Evolutionary conservation across 106 monocot species (phyloP), one percentile per base, ranked within the genome.

Genomic region (Dioscorea zingiberensis): DNA sequence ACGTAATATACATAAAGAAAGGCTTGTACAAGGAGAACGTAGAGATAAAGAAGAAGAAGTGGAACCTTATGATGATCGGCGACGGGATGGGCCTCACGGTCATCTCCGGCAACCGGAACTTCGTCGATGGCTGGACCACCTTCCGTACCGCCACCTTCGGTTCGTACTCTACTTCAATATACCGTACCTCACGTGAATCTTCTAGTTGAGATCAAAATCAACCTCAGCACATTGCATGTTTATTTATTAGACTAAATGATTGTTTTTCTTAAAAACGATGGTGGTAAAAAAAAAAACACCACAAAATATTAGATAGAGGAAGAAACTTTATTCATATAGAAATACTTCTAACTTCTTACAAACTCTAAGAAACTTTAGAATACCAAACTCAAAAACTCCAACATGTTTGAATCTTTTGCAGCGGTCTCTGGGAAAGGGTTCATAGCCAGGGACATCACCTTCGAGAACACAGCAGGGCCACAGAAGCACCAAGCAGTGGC

Each of bases 1-100:
- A 29, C 46, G 64, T 81, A 23, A 76, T 81, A 13, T 73, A 77
- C 19, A 62, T 81, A 54, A 76, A 76, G 64, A 55, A 71, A 16
- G 72, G 81, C 21, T 58, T 64, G 25, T 81, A 81, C 62, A 25
- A 63, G 1, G 81, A 81, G 68, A 69, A 76, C 44, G 81, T 81
- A 5, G 27, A 47, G 63, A 72, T 76, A 5, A 56, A 57, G 15
- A 71, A 75, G 75, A 64, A 59, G 25, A 80, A 59, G 64, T 70
- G 63, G 69, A 76, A 77, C 48, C 57, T 81, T 15, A 48, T 81
- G 72, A 63, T 77, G 21, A 47, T 77, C 10, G 81, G 81, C 0
- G 81, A 76, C 54, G 81, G 81, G 7, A 73, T 60, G 48, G 57
- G 62, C 13, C n/a, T 6, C 18, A 77, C 81, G 12, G 28, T 73